Base-by-base conservation (phyloP, 2,329 filamentous ascomycete species). In the Aspergillus ustus region DNA sequence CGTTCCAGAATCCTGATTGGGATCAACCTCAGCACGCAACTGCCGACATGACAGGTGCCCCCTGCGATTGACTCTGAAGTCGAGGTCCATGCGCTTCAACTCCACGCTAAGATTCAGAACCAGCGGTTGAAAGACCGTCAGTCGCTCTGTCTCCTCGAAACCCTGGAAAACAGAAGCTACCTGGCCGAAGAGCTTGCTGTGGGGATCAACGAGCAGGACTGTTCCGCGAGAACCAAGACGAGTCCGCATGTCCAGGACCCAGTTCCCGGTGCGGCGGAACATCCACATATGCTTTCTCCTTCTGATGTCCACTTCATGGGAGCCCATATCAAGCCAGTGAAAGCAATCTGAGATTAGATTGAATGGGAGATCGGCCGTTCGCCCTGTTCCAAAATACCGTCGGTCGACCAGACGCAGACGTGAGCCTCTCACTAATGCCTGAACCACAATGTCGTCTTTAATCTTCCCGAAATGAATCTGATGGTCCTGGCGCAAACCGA, bases 311-410 rank as follows among this genome's bases (percentile, higher is more conserved):
- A 57, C 4, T 8, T 17, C 15, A 1, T 17, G 13, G 4, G 55
- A 43, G 3, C 31, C 4, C 13, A 57, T 7, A 31, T 57, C 55
- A n/a, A 51, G n/a, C 55, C 55, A 57, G n/a, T 57, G 55, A 20
- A 57, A 8, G 22, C 55, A 57, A 44, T 57, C 34, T 7, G 46
- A 29, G 9, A 51, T 57, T 9, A 57, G 45, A 7, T 31, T 20
- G 11, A 51, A 51, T 19, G 55, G 55, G n/a, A 57, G 45, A 25
- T 57, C 55, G 37, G 37, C 31, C 4, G 13, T 13, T 3, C 31
- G 31, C 5, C 46, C 55, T 7, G 17, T 4, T 19, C 55, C 55
- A 28, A 57, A 57, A 31, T 19, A 31, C 11, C 49, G 3, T 25
- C 25, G 25, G 25, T 25, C 25, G 25, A 25, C 3, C 4, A 25